These are phyloP conservation scores for Stereum hirsutum DNA, from an alignment of 1,284 basidiomycete species.

Conservation along the genomic window DNA sequence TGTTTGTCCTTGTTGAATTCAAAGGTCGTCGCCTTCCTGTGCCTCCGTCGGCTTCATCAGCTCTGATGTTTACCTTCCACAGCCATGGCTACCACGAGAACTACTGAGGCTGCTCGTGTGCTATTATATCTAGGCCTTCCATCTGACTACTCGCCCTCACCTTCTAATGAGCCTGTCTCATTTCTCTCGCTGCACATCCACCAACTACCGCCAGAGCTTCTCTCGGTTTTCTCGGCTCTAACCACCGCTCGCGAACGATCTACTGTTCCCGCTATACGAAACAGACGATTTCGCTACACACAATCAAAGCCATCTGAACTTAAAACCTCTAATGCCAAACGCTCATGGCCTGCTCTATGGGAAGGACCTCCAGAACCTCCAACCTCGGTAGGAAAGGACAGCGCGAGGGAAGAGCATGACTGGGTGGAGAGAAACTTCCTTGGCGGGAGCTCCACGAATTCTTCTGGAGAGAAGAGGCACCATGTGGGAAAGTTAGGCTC, in stretches of 20 bases:
- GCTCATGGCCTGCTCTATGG: constrained; percentile 60
- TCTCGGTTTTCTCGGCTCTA: constrained; percentile 45
- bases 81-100: constrained; percentile 1
- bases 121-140: constrained; percentile 59
- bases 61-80: too few relatives aligned
- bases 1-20: background rate
- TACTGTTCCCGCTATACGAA: constrained; percentile 50
- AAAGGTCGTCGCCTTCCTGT: too few relatives aligned
- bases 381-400: constrained; percentile 37
- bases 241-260: constrained; percentile 63
- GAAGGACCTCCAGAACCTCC: constrained; percentile 37
- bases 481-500: constrained; percentile 62
- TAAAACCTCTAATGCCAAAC: constrained; percentile 37
- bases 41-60: too few relatives aligned
- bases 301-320: constrained; percentile 45
- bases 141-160: constrained; percentile 46
- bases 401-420: constrained; percentile 52
- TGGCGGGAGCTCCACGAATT: too few relatives aligned
- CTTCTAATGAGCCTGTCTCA: constrained; percentile 43
- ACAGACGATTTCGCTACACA: constrained; percentile 56
- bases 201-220: constrained; percentile 59
- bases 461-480: constrained; percentile 33
- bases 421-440: constrained; percentile 63
- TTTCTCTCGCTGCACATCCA: constrained; percentile 54
- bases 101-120: constrained; percentile 18